Percentiles rank a stretch among this genome's conserved stretches.
phyloP scores from a whole-genome alignment of 345 rosid genomes.

The Populus ilicifolia region DNA sequence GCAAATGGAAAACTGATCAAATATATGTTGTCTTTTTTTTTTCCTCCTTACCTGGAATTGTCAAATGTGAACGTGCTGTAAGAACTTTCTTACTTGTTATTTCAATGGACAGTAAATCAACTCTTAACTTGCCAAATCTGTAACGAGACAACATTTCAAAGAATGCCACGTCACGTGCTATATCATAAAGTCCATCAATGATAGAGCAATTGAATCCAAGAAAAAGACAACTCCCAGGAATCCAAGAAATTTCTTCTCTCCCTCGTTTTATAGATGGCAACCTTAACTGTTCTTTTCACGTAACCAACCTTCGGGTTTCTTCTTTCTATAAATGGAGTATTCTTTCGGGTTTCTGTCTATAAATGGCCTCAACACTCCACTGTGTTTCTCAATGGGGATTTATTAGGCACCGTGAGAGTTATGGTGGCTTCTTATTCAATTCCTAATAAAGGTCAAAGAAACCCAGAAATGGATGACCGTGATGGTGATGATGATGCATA shows the following conservation, averaged over 20 bases:
- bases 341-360: not conserved
- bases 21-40: too few relatives aligned
- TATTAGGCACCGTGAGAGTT: not conserved
- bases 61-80: too few relatives aligned
- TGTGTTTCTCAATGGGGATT: not conserved
- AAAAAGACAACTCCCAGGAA: constrained; percentile 9
- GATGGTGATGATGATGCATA: constrained; percentile 66
- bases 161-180: not conserved
- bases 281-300: not conserved
- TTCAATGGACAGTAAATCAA: not conserved
- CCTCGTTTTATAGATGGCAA: not conserved
- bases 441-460: not conserved
- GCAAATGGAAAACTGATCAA: too few relatives aligned
- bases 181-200: not conserved
- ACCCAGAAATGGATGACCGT: not conserved
- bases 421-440: not conserved
- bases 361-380: not conserved
- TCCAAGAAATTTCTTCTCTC: constrained; percentile 30
- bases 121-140: not conserved
- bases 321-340: not conserved
- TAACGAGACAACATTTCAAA: not conserved
- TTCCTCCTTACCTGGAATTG: too few relatives aligned
- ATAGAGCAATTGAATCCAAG: constrained; percentile 25
- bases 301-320: not conserved
- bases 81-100: not conserved